phyloP scores from a whole-genome alignment of 805 yeast genomes.

The Yarrowia keelungensis region DNA sequence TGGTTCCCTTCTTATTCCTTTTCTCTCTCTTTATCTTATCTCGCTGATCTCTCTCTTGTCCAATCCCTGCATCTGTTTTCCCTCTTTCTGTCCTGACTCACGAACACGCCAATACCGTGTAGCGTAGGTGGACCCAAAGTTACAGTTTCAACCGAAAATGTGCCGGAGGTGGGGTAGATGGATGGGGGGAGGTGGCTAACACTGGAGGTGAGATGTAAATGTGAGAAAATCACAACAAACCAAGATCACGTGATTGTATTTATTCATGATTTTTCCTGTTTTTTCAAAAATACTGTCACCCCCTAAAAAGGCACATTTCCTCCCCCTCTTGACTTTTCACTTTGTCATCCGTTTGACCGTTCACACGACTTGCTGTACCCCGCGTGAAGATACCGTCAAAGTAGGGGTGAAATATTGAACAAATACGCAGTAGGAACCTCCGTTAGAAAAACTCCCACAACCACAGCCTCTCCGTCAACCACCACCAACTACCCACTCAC shows the following conservation, averaged over 20 bases:
- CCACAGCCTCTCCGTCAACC: too few relatives aligned
- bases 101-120: background rate
- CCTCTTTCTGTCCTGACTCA: background rate
- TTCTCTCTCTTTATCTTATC: too few relatives aligned
- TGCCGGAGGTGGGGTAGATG: slow-evolving; percentile 13
- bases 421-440: too few relatives aligned
- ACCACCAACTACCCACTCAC: background rate
- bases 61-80: background rate
- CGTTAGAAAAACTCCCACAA: too few relatives aligned
- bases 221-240: too few relatives aligned
- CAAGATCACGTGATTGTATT: background rate
- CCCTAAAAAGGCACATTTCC: too few relatives aligned
- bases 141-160: slow-evolving; percentile 13
- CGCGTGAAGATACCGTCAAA: background rate
- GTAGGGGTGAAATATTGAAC: too few relatives aligned
- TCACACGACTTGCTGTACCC: slow-evolving; percentile 14
- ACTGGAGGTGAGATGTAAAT: too few relatives aligned
- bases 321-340: background rate
- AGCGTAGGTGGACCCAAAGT: background rate
- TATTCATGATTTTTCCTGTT: too few relatives aligned
- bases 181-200: too few relatives aligned
- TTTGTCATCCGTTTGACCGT: slow-evolving; percentile 26
- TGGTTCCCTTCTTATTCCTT: too few relatives aligned
- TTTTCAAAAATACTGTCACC: too few relatives aligned
- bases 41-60: background rate